Conservation (phyloP, 2,329 filamentous ascomycete genomes). For the Stachybotrys echinatus region DNA sequence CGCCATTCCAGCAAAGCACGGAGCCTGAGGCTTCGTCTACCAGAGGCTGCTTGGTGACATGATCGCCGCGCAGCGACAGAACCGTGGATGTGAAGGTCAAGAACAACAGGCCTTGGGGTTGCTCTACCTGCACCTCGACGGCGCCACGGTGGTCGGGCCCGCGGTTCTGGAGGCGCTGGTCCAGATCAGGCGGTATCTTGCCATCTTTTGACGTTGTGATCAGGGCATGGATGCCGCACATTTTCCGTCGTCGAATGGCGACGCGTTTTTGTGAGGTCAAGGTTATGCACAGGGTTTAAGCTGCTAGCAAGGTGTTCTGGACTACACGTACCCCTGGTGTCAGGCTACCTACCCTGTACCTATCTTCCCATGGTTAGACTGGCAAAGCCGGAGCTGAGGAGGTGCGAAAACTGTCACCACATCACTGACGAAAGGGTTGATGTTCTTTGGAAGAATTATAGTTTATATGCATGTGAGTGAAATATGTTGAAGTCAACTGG, state of each 20-base stretch:
- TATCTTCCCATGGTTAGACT: background rate
- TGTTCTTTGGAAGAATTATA: too few species aligned
- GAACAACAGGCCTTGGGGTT: constrained; percentile 24
- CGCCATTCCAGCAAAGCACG: constrained; percentile 93
- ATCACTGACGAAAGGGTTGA: too few species aligned
- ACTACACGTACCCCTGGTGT: too few species aligned
- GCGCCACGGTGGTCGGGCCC: constrained; percentile 55
- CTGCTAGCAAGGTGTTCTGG: too few species aligned
- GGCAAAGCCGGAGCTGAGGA: too few species aligned
- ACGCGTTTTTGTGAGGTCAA: background rate
- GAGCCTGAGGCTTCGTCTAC: constrained; percentile 50
- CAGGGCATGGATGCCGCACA: constrained; percentile 58
- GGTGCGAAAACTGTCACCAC: too few species aligned
- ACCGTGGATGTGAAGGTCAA: constrained; percentile 77
- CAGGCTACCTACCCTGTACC: background rate
- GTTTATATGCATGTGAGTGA: too few species aligned
- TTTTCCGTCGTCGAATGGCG: constrained; percentile 20
- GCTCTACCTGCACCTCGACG: constrained; percentile 23
- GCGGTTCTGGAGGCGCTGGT: constrained; percentile 44
- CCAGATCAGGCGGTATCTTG: constrained; percentile 28
- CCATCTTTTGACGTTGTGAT: constrained; percentile 31
- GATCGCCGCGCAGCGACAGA: constrained; percentile 76
- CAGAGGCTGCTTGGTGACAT: constrained; percentile 69
- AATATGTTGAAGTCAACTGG: too few species aligned
- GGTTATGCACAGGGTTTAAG: too few species aligned